Evolutionary conservation across 2,329 filamentous ascomycete species (phyloP).

Genomic region (Fusarium clavum): DNA sequence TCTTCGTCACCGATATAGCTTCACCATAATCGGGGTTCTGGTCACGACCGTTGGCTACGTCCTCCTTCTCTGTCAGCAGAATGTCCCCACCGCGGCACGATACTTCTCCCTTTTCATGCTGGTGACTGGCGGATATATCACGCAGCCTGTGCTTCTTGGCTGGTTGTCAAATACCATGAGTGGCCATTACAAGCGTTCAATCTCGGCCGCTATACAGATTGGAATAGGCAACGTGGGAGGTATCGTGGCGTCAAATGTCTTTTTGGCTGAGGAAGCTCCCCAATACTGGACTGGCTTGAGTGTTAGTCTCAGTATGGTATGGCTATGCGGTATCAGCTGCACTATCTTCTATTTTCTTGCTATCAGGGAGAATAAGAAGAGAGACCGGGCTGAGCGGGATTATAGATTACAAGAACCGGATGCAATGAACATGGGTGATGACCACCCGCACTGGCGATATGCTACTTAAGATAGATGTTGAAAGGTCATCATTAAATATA

Average conservation of each 20-base stretch:
- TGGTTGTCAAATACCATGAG: slow-evolving; percentile 79
- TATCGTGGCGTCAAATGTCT: slow-evolving; percentile 25
- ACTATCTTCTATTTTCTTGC: slow-evolving; percentile 8
- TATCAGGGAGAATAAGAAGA: slow-evolving; percentile 14
- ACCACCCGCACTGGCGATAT: slow-evolving; percentile 14
- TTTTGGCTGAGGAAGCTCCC: slow-evolving; percentile 2
- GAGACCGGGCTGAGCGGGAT: slow-evolving; percentile 21
- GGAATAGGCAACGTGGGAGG: slow-evolving; percentile 63
- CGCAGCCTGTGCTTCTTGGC: slow-evolving; percentile 65
- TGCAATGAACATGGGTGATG: slow-evolving; percentile 5
- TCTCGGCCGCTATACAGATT: background rate
- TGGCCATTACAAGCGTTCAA: slow-evolving; percentile 8
- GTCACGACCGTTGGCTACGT: slow-evolving; percentile 15
- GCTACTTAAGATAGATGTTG: background rate
- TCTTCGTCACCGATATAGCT: slow-evolving; percentile 11
- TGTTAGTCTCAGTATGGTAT: slow-evolving; percentile 13
- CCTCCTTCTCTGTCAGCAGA: slow-evolving; percentile 9
- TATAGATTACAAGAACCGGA: background rate
- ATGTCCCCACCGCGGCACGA: slow-evolving; percentile 16
- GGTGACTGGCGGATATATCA: slow-evolving; percentile 15
- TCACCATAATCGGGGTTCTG: slow-evolving; percentile 12
- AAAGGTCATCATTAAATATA: no score
- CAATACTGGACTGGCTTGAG: slow-evolving; percentile 20
- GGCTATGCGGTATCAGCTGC: slow-evolving; percentile 13
- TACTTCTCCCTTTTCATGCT: slow-evolving; percentile 24